Evolutionary conservation across 2,329 filamentous ascomycete genomes (phyloP).

Genomic region (Trichoderma koningii): DNA sequence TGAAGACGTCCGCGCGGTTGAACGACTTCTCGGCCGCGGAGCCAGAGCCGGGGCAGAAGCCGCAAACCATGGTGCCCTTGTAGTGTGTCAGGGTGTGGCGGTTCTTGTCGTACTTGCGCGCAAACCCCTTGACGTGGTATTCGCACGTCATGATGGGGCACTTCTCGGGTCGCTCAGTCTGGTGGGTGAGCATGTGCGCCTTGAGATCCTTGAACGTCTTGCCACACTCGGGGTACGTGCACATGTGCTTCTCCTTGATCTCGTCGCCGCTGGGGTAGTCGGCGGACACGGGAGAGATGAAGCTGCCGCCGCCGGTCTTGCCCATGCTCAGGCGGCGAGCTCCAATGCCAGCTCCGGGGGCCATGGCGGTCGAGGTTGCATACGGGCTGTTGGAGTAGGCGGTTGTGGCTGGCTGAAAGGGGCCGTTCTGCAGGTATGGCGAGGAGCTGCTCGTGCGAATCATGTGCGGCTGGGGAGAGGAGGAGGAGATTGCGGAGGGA

Average conservation of each 20-base stretch:
- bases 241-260: slow-evolving; percentile 69
- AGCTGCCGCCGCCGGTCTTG: slow-evolving; percentile 49
- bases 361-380: slow-evolving; percentile 44
- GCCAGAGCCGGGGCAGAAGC: slow-evolving; percentile 87
- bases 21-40: slow-evolving; percentile 92
- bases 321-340: slow-evolving; percentile 66
- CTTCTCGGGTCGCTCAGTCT: slow-evolving; percentile 88
- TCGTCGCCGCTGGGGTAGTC: slow-evolving; percentile 65
- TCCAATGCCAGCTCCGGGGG: slow-evolving; percentile 34
- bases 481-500: slow-evolving; percentile 61
- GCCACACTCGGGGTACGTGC: slow-evolving; percentile 81
- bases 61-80: slow-evolving; percentile 96
- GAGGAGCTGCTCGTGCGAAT: slow-evolving; percentile 61
- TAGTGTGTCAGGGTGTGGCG: slow-evolving; percentile 92
- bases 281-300: slow-evolving; percentile 62
- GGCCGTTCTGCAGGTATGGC: slow-evolving; percentile 62
- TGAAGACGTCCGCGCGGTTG: slow-evolving; percentile 94
- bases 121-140: slow-evolving; percentile 90
- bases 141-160: slow-evolving; percentile 91
- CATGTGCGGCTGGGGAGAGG: slow-evolving; percentile 48
- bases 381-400: slow-evolving; percentile 58
- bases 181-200: slow-evolving; percentile 92
- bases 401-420: slow-evolving; percentile 55
- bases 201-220: slow-evolving; percentile 88
- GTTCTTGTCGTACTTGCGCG: slow-evolving; percentile 96